Base-by-base conservation (phyloP, 495 filamentous ascomycete species). In the Rhypophila decipiens region DNA sequence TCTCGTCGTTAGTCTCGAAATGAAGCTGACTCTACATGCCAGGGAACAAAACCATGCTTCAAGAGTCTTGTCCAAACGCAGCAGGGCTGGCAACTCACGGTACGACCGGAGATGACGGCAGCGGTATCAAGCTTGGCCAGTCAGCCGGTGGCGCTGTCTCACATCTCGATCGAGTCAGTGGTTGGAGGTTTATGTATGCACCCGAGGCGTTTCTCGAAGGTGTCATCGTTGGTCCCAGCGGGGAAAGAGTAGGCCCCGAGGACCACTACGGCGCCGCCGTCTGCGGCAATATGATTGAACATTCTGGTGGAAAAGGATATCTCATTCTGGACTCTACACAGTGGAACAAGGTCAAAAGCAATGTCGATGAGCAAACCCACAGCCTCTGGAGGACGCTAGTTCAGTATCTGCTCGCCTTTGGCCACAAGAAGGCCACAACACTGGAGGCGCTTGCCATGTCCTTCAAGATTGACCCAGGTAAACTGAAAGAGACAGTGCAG, bases 231-330 rank as follows among this genome's bases (percentile, higher is more conserved):
- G 27, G 23, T 27, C 41, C 41, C n/a, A 31, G 41, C 12, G 41
- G 41, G 19, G 24, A 44, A 24, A 11, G 41, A 27, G 33, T 44
- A 12, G 41, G 23, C 15, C 5, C 41, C n/a, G 42, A 45, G 27
- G 40, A 45, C n/a, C n/a, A 15, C 5, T 45, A 45, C 27, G 42
- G 42, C 13, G 42, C 42, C 24, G 22, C 23, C 8, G n/a, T 45
- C 29, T 33, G 42, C 27, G 42, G 27, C 8, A 33, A n/a, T 19
- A 45, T 45, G 42, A 35, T 45, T 20, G 3, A 15, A 4, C 5
- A 19, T 19, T 36, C 24, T 36, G 49, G 49, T 17, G 41, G 41
- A 22, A 44, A 44, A 44, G 41, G 41, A 44, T 44, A 44, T 24
- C 20, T 44, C 24, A 44, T 44, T 19, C 41, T 44, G 3, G 41